Conservation (phyloP, 2,329 filamentous ascomycete species). For the Orbilia blumenaviensis region DNA sequence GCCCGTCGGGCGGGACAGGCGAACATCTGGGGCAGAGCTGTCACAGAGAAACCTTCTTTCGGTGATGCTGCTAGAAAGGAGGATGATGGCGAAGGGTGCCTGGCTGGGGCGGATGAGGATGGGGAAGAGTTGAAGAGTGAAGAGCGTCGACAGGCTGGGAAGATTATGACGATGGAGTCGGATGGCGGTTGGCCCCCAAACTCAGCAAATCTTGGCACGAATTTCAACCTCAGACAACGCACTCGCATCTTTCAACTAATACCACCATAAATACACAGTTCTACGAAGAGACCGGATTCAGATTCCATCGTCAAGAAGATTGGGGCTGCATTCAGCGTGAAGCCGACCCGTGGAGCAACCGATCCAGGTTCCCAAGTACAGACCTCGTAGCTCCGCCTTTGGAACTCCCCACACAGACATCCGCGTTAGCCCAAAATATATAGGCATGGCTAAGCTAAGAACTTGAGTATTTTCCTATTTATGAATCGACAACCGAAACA, state of each 20-base stretch:
- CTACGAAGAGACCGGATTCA: not conserved
- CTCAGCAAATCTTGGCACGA: conserved; percentile 21
- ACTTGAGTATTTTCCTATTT: too few relatives aligned
- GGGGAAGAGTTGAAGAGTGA: not conserved
- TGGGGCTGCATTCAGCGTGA: not conserved
- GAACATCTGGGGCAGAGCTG: conserved; percentile 42
- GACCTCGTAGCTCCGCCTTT: too few relatives aligned
- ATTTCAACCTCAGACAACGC: conserved; percentile 19
- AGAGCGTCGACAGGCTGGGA: conserved; percentile 9
- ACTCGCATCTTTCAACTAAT: not conserved
- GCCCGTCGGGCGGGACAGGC: conserved; percentile 50
- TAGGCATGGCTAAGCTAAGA: too few relatives aligned
- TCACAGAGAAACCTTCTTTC: not conserved
- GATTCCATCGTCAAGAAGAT: not conserved
- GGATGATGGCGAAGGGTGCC: not conserved
- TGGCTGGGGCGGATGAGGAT: not conserved
- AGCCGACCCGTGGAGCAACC: not conserved
- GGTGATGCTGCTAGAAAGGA: not conserved
- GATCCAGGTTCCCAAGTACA: too few relatives aligned
- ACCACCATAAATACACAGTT: not conserved
- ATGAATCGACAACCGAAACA: too few relatives aligned
- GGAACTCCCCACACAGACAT: too few relatives aligned
- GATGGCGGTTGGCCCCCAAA: conserved; percentile 12
- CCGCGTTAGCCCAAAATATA: too few relatives aligned
- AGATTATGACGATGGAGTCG: conserved; percentile 20